These are phyloP conservation scores for Podila horticola DNA, from an alignment of 192 early-diverging fungal species.

Conservation along the genomic window DNA sequence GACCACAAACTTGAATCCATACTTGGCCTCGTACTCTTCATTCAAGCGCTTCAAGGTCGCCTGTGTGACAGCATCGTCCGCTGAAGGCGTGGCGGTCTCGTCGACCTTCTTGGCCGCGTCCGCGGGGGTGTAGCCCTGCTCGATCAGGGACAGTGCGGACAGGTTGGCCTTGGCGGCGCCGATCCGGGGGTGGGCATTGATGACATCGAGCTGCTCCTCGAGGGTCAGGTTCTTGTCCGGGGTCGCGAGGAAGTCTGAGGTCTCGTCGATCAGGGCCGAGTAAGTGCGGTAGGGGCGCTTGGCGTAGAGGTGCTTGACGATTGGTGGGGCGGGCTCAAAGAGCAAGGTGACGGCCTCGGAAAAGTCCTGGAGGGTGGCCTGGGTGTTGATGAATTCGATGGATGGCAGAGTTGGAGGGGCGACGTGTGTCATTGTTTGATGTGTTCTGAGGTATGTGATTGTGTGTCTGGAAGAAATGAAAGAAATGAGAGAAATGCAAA, in stretches of 20 bases:
- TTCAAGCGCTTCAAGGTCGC: conserved; percentile 67
- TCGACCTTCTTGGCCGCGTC: conserved; percentile 52
- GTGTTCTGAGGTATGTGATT: conserved; percentile 27
- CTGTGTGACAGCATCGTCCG: conserved; percentile 64
- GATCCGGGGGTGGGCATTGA: conserved; percentile 93
- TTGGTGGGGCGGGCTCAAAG: conserved; percentile 87
- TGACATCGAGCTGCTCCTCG: conserved; percentile 77
- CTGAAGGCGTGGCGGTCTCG: conserved; percentile 28
- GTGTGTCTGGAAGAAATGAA: not conserved
- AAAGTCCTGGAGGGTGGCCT: conserved; percentile 61
- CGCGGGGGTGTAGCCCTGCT: conserved; percentile 70
- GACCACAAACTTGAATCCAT: conserved; percentile 85
- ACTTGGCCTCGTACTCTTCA: conserved; percentile 75
- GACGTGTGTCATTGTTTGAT: conserved; percentile 1
- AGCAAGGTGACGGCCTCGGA: conserved; percentile 72
- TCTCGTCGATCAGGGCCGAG: conserved; percentile 69
- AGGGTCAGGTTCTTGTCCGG: conserved; percentile 61
- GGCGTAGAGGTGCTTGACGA: conserved; percentile 75
- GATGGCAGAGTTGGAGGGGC: conserved; percentile 63
- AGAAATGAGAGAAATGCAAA: not conserved
- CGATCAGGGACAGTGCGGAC: conserved; percentile 76
- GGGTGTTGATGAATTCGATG: conserved; percentile 72
- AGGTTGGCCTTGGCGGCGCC: conserved; percentile 77
- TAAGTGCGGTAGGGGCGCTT: conserved; percentile 80
- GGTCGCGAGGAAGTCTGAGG: conserved; percentile 56